Base-by-base conservation (phyloP, 192 early-diverging fungal species). In the Geranomyces michiganensis region DNA sequence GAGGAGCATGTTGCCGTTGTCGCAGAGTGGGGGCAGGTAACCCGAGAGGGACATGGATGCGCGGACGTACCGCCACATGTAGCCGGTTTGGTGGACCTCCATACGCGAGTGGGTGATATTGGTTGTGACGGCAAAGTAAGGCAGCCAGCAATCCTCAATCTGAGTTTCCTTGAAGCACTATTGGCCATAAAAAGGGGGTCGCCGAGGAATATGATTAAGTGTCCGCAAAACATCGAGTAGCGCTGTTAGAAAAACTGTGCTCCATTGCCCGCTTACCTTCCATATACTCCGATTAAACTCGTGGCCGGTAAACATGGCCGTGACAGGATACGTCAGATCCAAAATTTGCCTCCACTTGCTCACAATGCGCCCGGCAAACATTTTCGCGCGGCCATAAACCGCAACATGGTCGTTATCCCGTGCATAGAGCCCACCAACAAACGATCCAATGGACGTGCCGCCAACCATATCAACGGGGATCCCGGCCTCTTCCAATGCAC, bases 31-130 rank as follows among this genome's bases (percentile, higher is more conserved):
- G 1, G 97, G 97, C 67, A 99, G 79, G 75, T 92, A 97, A 9
- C 95, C 95, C 6, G 94, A 90, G 13, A 99, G 83, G 1, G 95
- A 96, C 97, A 99, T 99, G 47, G 95, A 97, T 1, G 97, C 97
- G 30, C 97, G 90, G 48, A 99, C 87, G 55, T 95, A 97, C 6
- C 96, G 90, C 97, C 97, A 99, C 62, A 97, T 89, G 71, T 96
- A 94, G 26, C 97, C 97, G 0, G 89, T 84, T 19, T 88, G 89
- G 77, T 98, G 95, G 6, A 94, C 86, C 65, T 97, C 96, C 84
- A 95, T 90, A 45, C 94, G 89, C 26, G 96, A 97, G 75, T 87
- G 90, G 0, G 96, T 98, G 71, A 99, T 96, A 78, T 99, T 99
- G 36, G 96, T 94, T 0, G 94, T 96, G 48, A 95, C 90, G 65